Base-by-base conservation (phyloP, 148 eudicot species). In the Chenopodium suecicum region DNA sequence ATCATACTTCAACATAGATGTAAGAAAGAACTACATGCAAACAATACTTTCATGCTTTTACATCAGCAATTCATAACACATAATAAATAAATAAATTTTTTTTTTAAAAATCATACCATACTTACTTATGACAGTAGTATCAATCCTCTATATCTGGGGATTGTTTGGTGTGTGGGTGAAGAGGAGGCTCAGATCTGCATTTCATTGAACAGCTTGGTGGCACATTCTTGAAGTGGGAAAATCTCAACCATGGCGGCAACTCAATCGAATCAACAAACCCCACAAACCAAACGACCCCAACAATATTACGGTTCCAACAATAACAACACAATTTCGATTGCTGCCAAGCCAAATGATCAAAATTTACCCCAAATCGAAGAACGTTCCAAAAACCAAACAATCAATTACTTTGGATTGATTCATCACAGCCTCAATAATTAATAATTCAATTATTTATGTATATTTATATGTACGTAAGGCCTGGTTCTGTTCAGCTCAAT, bases 381-480 rank as follows among this genome's bases (percentile, higher is more conserved):
- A 27, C 17, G 25, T 75, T 32, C 63, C 65, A 54, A 80, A 58
- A 31, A 74, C 76, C 74, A 56, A 9, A 19, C 11, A 14, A 7
- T 63, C 44, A n/a, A 81, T 12, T 63, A 65, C 47, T 74, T 74
- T 74, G 62, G 17, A 41, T 32, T 0, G 16, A 14, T 54, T 62
- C 78, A 81, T 74, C 83, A 74, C 70, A 6, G 83, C 83, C 83
- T 81, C 78, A 2, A 1, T 44, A 62, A 23, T 58, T 41, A 11
- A 9, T 60, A 6, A 4, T n/a, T 29, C 31, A 4, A 12, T 11
- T 11, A 11, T 50, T 2, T 50, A 11, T 48, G 52, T 10, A 9
- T 48, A 2, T 12, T 11, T 50, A 50, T 50, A 13, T 11, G 65
- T 5, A 41, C 7, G 50, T 8, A 47, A 41, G 32, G 32, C 32